Conservation (phyloP, 495 filamentous ascomycete species). For the Durotheca rogersii region DNA sequence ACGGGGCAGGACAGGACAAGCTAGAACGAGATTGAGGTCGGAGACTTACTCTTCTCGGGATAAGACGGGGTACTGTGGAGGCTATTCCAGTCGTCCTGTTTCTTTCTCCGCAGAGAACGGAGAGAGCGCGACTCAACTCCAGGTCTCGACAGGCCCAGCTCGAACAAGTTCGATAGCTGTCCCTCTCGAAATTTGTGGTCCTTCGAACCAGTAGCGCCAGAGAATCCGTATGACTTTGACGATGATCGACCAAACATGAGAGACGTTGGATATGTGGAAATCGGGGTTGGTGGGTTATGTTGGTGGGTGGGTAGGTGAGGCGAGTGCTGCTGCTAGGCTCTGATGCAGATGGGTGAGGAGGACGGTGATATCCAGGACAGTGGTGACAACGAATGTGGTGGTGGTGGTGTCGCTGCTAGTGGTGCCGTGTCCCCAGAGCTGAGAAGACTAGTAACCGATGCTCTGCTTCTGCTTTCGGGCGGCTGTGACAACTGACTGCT, state of each 20-base stretch:
- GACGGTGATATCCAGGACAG: too few species aligned
- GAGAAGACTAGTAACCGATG: constrained; percentile 12
- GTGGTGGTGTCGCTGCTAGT: constrained; percentile 1
- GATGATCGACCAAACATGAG: constrained; percentile 55
- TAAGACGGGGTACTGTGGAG: constrained; percentile 35
- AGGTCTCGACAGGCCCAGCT: constrained; percentile 40
- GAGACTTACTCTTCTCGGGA: constrained; percentile 49
- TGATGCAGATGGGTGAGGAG: constrained; percentile 2
- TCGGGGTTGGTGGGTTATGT: background rate
- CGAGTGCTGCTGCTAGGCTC: constrained; percentile 8
- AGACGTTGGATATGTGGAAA: constrained; percentile 8
- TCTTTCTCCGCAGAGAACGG: constrained; percentile 43
- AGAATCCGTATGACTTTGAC: constrained; percentile 36
- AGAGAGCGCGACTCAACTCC: constrained; percentile 38
- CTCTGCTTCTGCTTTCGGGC: constrained; percentile 7
- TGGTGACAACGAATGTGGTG: too few species aligned
- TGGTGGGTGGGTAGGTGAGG: constrained; percentile 11
- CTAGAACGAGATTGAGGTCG: background rate
- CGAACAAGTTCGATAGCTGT: constrained; percentile 42
- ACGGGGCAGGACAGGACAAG: background rate
- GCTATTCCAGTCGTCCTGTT: constrained; percentile 36
- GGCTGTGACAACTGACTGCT: constrained; percentile 21
- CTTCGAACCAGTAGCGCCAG: constrained; percentile 32
- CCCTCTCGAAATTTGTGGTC: constrained; percentile 39
- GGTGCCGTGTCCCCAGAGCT: constrained; percentile 17